These are phyloP conservation scores for Cyclostephanos tholiformis DNA, from an alignment of 108 stramenopile species.

Conservation along the genomic window DNA sequence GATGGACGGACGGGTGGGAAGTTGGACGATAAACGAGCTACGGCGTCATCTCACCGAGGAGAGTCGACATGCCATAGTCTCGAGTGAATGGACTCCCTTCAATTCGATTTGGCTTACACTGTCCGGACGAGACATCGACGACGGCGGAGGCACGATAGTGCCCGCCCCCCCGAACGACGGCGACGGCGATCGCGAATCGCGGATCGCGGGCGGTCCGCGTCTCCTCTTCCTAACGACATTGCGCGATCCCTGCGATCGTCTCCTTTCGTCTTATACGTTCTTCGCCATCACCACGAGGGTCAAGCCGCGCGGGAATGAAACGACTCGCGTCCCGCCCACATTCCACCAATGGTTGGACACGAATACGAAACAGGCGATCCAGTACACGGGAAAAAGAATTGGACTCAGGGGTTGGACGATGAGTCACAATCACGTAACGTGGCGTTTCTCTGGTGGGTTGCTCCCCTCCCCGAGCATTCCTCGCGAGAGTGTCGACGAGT, in stretches of 20 bases:
- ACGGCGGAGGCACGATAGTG: too few relatives aligned
- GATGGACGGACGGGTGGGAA: slow-evolving; percentile 36
- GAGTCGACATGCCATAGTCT: slow-evolving; percentile 24
- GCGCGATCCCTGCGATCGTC: slow-evolving; percentile 57
- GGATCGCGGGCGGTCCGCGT: background rate
- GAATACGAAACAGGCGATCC: background rate
- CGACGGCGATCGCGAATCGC: background rate
- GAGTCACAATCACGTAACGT: slow-evolving; percentile 45
- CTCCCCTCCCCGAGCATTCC: slow-evolving; percentile 8
- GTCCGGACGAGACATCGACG: too few relatives aligned
- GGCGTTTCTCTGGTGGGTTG: slow-evolving; percentile 51
- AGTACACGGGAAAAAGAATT: slow-evolving; percentile 1
- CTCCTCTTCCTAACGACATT: slow-evolving; percentile 50
- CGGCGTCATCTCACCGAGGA: slow-evolving; percentile 1
- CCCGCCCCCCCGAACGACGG: background rate
- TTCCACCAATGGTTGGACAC: slow-evolving; percentile 32
- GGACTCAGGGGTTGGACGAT: slow-evolving; percentile 8
- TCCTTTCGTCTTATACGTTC: slow-evolving; percentile 57
- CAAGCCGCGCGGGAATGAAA: background rate
- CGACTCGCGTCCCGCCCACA: slow-evolving; percentile 8
- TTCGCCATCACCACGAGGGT: too few relatives aligned
- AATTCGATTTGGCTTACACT: slow-evolving; percentile 4
- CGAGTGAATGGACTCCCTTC: slow-evolving; percentile 59
- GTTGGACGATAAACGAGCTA: slow-evolving; percentile 42
- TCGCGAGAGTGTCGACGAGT: background rate